These are phyloP conservation scores for Pythium plurisporium DNA, from an alignment of 352 stramenopile genomes.

Conservation along the genomic window DNA sequence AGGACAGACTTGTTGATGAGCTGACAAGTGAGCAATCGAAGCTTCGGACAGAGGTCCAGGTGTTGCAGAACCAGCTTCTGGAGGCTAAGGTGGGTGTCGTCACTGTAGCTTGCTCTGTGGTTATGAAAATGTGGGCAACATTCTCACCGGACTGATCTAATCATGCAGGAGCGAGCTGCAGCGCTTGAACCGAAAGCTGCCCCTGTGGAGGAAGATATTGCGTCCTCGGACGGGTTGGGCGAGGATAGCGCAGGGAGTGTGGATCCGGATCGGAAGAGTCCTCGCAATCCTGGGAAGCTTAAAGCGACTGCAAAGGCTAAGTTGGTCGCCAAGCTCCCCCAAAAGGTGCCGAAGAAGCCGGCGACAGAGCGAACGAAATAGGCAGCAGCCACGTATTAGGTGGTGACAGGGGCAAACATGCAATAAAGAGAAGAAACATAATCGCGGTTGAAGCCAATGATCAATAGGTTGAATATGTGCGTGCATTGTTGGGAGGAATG, in stretches of 20 bases:
- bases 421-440: neutral
- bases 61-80: constrained; percentile 55
- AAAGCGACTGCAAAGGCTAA: constrained; percentile 15
- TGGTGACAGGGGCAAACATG: neutral
- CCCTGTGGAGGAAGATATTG: constrained; percentile 2
- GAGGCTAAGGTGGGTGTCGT: constrained; percentile 45
- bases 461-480: neutral
- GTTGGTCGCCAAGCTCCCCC: constrained; percentile 7
- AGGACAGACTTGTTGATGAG: constrained; percentile 80
- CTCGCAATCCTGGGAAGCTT: constrained; percentile 12
- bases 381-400: neutral
- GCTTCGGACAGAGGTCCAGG: constrained; percentile 46
- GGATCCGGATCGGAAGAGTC: constrained; percentile 21
- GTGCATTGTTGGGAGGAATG: neutral
- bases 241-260: constrained; percentile 20
- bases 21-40: constrained; percentile 69
- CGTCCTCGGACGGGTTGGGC: constrained; percentile 7
- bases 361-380: constrained; percentile 13
- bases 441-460: constrained; percentile 13
- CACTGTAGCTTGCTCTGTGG: neutral
- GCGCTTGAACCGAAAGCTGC: constrained; percentile 8
- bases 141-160: neutral
- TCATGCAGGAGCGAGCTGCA: constrained; percentile 6
- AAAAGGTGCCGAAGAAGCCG: constrained; percentile 18
- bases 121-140: too few relatives aligned